phyloP scores from a whole-genome alignment of 345 rosid species.

The Heritiera fomes region DNA sequence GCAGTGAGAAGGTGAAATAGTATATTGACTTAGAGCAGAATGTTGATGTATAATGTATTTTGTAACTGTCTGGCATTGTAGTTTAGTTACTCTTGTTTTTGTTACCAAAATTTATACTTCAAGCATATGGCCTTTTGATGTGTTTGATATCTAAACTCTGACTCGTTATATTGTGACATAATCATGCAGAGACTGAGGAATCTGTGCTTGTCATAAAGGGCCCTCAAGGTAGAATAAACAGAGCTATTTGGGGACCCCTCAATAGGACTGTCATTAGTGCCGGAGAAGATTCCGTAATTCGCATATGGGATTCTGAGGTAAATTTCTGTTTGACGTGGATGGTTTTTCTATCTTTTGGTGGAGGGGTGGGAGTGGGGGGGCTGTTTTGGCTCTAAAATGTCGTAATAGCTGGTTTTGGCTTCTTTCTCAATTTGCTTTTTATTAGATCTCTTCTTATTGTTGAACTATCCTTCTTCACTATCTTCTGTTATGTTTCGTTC shows the following conservation, averaged over 20 bases:
- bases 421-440: background rate
- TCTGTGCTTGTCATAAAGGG: constrained; percentile 66
- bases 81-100: background rate
- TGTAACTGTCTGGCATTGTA: background rate
- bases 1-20: background rate
- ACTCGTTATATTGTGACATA: background rate
- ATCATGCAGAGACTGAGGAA: constrained; percentile 58
- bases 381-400: background rate
- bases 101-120: background rate
- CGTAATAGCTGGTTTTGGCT: background rate
- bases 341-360: background rate
- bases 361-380: background rate
- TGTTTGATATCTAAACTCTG: background rate
- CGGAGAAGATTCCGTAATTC: constrained; percentile 84
- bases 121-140: background rate
- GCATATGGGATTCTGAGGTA: constrained; percentile 97
- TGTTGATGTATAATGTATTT: background rate
- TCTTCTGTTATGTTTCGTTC: background rate
- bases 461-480: background rate
- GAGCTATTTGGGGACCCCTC: constrained; percentile 97
- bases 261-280: constrained; percentile 77
- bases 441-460: background rate
- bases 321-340: background rate
- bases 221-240: constrained; percentile 77
- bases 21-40: background rate